A percentile compares a stretch with the other conserved stretches of the same genome.
Conservation (phyloP, 176 grass and related monocot species). For the Carex myosuroides region DNA sequence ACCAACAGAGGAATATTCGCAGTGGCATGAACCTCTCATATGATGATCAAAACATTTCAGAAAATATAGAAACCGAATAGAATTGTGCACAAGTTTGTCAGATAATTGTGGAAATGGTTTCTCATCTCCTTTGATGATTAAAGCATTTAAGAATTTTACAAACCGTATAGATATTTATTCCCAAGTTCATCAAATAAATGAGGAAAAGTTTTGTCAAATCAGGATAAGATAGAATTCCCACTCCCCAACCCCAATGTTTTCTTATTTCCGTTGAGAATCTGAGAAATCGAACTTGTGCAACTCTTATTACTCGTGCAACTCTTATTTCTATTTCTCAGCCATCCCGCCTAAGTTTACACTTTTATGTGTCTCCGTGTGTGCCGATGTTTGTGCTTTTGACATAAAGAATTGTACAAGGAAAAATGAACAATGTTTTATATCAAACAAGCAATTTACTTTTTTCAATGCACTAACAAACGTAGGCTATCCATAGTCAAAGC, state of each 20-base stretch:
- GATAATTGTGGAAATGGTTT: not conserved
- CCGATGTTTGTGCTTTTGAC: not conserved
- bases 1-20: constrained; percentile 72
- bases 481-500: not conserved
- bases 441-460: not conserved
- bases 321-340: not conserved
- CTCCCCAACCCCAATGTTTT: not conserved
- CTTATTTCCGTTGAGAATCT: not conserved
- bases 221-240: not conserved
- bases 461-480: not conserved
- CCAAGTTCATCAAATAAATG: not conserved
- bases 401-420: not conserved
- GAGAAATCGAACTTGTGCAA: not conserved
- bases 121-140: constrained; percentile 33
- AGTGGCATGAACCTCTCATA: constrained; percentile 44
- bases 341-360: not conserved
- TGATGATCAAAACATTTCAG: constrained; percentile 15
- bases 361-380: not conserved
- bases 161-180: not conserved
- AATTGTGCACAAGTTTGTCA: not conserved
- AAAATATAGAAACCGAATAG: constrained; percentile 10
- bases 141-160: not conserved
- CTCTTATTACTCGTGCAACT: not conserved
- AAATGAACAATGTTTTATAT: not conserved
- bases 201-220: not conserved